Evolutionary conservation across 2,329 filamentous ascomycete species (phyloP).

Genomic region (Fusarium avenaceum): DNA sequence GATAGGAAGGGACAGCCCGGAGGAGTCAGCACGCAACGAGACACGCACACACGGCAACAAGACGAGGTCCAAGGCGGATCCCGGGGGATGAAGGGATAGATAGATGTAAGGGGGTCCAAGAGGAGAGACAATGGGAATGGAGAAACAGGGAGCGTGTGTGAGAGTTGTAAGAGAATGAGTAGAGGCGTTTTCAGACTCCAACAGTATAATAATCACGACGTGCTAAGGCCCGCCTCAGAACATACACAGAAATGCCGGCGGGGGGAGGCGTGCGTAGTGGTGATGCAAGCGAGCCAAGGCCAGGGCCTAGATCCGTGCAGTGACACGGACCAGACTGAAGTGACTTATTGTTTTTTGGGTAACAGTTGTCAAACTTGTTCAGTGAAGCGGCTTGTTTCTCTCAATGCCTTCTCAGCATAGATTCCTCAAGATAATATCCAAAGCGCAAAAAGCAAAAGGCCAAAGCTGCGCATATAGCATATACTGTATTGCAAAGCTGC

Average conservation of each 20-base stretch:
- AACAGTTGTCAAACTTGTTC: constrained; percentile 26
- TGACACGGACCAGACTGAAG: constrained; percentile 38
- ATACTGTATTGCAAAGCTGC: constrained; percentile 15
- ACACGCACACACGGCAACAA: constrained; percentile 27
- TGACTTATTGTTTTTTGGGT: constrained; percentile 23
- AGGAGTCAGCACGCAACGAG: constrained; percentile 23
- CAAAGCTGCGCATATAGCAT: constrained; percentile 19
- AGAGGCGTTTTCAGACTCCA: constrained; percentile 45
- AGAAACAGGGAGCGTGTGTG: constrained; percentile 39
- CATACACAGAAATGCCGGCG: constrained; percentile 49
- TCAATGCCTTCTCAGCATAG: constrained; percentile 16
- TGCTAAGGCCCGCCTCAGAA: constrained; percentile 42
- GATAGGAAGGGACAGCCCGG: constrained; percentile 40
- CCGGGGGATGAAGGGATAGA: constrained; percentile 34
- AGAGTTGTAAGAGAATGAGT: constrained; percentile 44
- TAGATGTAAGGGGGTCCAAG: constrained; percentile 32
- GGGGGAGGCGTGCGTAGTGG: constrained; percentile 49
- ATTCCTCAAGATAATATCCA: constrained; percentile 4
- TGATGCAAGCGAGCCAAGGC: constrained; percentile 51
- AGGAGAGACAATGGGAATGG: constrained; percentile 35
- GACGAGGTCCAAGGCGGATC: constrained; percentile 38
- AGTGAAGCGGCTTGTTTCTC: constrained; percentile 8
- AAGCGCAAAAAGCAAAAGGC: constrained; percentile 25
- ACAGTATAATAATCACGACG: constrained; percentile 33
- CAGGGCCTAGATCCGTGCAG: constrained; percentile 50